Conservation (phyloP, 257 asterid species). For the Solanum sejunctum region DNA sequence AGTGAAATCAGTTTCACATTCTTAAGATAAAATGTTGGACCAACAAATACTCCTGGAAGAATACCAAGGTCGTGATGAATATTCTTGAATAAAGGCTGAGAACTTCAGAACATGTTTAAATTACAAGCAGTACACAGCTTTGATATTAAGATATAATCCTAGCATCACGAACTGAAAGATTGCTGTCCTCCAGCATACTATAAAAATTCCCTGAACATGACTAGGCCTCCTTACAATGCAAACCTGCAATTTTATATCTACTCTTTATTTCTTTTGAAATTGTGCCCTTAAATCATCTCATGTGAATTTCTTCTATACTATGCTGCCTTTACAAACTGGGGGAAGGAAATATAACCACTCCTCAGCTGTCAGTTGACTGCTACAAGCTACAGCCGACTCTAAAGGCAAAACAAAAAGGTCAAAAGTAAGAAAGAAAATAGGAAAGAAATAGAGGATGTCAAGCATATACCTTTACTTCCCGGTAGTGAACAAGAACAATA, state of each 20-base stretch:
- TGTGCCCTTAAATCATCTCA: not conserved
- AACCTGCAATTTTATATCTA: not conserved
- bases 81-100: not conserved
- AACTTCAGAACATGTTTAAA: not conserved
- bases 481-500: conserved; percentile 95
- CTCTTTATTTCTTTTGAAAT: not conserved
- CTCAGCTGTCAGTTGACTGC: not conserved
- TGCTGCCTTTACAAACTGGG: not conserved
- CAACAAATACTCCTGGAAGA: not conserved
- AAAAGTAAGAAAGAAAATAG: conserved; percentile 1
- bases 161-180: not conserved
- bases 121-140: not conserved
- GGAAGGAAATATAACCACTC: not conserved
- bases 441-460: conserved; percentile 2
- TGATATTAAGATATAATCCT: not conserved
- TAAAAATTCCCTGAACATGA: not conserved
- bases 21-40: not conserved
- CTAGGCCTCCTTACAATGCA: not conserved
- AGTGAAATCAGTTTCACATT: not conserved
- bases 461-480: conserved; percentile 73
- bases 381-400: not conserved
- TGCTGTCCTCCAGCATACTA: not conserved
- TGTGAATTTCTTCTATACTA: not conserved
- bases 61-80: not conserved
- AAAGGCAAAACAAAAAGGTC: not conserved